Evolutionary conservation across 1,284 basidiomycete genomes (phyloP).

Genomic region (Singerocomus rubriflavus): DNA sequence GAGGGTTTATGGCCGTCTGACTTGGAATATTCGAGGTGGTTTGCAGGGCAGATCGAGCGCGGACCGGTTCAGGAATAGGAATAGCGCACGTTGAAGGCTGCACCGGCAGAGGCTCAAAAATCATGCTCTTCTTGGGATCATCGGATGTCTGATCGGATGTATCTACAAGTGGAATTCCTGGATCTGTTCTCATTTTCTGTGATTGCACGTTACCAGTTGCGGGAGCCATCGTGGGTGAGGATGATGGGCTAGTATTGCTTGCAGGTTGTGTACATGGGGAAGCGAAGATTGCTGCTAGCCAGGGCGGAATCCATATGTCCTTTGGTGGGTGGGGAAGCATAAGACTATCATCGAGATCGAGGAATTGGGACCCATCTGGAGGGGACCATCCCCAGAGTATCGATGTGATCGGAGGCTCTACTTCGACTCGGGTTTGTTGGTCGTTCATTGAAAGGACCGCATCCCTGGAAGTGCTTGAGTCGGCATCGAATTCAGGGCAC

Average conservation of each 20-base stretch:
- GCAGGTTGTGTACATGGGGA: background rate
- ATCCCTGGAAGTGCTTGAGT: background rate
- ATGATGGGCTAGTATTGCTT: background rate
- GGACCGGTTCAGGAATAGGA: slow-evolving; percentile 3
- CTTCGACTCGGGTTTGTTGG: background rate
- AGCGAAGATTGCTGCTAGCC: slow-evolving; percentile 2
- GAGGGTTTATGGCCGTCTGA: background rate
- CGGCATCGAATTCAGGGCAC: background rate
- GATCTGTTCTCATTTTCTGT: background rate
- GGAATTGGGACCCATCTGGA: slow-evolving; percentile 24
- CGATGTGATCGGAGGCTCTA: background rate
- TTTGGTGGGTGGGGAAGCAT: slow-evolving; percentile 7
- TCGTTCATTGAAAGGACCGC: background rate
- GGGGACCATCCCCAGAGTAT: slow-evolving; percentile 26
- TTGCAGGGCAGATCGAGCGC: background rate
- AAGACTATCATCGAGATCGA: slow-evolving; percentile 25
- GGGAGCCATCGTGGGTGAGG: background rate
- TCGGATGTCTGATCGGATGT: background rate
- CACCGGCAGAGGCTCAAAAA: background rate
- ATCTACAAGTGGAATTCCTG: background rate
- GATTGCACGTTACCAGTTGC: background rate
- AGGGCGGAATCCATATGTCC: slow-evolving; percentile 8
- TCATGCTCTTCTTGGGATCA: background rate
- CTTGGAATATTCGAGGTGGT: background rate
- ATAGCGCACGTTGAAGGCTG: background rate